A percentile compares a stretch with the other conserved stretches of the same genome.
Conservation (phyloP, 306 rosid genomes). For the Casuarina equisetifolia region DNA sequence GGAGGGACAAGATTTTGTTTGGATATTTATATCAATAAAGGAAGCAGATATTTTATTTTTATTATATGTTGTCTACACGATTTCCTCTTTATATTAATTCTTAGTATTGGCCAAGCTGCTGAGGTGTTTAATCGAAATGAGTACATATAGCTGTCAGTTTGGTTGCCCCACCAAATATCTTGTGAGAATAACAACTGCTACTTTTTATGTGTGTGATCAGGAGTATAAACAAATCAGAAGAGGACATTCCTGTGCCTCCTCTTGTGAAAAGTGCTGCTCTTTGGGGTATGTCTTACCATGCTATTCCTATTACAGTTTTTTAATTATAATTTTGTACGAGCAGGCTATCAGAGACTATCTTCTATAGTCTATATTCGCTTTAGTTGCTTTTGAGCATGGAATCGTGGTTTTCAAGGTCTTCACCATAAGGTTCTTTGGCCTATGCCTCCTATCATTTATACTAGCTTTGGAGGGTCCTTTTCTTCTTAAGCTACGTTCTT, state of each 20-base stretch:
- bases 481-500: neutral
- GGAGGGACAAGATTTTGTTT: neutral
- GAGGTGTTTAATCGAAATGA: neutral
- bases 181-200: neutral
- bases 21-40: neutral
- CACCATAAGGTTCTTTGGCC: neutral
- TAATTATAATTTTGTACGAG: neutral
- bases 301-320: conserved; percentile 5
- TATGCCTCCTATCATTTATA: neutral
- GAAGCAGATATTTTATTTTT: neutral
- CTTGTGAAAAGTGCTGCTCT: conserved; percentile 79
- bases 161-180: neutral
- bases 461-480: neutral
- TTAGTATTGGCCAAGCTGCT: neutral
- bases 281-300: conserved; percentile 51
- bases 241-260: conserved; percentile 95
- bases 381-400: neutral
- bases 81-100: neutral
- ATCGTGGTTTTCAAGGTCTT: neutral
- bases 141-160: neutral
- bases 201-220: conserved; percentile 36
- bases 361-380: neutral
- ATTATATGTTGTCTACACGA: neutral
- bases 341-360: neutral
- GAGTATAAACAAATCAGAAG: conserved; percentile 85